Evolutionary conservation across 352 stramenopile genomes (phyloP), one percentile per base, ranked within the genome.

Genomic region (Peronospora destructor): DNA sequence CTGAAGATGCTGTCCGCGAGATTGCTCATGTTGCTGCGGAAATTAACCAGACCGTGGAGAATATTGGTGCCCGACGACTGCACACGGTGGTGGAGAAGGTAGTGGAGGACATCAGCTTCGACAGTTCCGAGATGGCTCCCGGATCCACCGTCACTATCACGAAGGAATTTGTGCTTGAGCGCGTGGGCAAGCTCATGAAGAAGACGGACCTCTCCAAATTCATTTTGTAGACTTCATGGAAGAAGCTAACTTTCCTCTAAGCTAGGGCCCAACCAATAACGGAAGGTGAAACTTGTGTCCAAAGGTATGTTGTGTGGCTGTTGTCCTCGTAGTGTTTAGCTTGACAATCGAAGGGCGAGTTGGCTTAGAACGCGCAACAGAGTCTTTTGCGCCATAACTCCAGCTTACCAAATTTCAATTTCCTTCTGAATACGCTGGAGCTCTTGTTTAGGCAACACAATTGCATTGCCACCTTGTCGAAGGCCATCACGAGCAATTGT

Each of bases 91-190:
- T 99, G 60, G 97, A 99, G 75, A 93, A 97, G 50, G 95, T 99
- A 14, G 95, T 99, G 52, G 96, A 99, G 64, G 90, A 98, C 45
- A 97, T 99, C 56, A 98, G 87, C 68, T 99, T 99, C 52, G 86
- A 98, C 60, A 95, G 95, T 45, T 92, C 94, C 43, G 95, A 99
- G 41, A 90, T 91, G 76, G 63, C 57, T 6, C 58, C 81, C 0
- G 80, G 78, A 25, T 71, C 78, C 44, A 87, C 64, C 43, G 68
- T 98, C n/a, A 87, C 76, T 17, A 88, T 99, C 36, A 94, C 90
- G 45, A 96, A 97, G 59, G 87, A 91, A 50, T 91, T 98, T 58
- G 96, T 99, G 35, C 59, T 90, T 35, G 83, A 97, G 55, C 87
- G 92, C 40, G 76, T 98, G 14, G 86, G 86, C 45, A 94, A 96